Percentiles rank a stretch among this genome's conserved stretches.
Evolutionary conservation across 305 asterid species (phyloP).

Genomic region (Solanum chacoense): DNA sequence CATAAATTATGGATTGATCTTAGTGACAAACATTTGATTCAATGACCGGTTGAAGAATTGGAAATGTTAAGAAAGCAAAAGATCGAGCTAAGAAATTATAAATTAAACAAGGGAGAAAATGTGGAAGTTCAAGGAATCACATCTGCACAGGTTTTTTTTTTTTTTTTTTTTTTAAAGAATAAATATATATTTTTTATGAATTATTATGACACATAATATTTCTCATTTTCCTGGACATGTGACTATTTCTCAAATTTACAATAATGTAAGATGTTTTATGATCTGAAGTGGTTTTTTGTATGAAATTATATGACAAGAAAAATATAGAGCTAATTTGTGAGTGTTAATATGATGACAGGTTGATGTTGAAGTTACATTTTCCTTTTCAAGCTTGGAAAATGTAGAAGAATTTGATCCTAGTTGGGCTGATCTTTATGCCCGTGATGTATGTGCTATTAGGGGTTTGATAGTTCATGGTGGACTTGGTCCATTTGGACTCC

Average conservation of each 20-base stretch:
- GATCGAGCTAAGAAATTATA: constrained; percentile 5
- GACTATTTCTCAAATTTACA: no score
- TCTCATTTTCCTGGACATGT: no score
- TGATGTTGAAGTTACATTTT: constrained; percentile 32
- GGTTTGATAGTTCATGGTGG: constrained; percentile 27
- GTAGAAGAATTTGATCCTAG: constrained; percentile 24
- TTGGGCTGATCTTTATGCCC: constrained; percentile 20
- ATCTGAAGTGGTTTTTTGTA: not conserved
- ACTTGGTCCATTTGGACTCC: constrained; percentile 36
- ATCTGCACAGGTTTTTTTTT: constrained; percentile 21
- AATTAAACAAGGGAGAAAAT: constrained; percentile 9
- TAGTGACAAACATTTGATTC: constrained; percentile 24
- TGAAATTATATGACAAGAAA: not conserved
- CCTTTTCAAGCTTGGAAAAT: constrained; percentile 26
- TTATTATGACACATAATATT: not conserved
- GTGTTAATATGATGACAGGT: constrained; percentile 3
- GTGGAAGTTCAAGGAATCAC: constrained; percentile 28
- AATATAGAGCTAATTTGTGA: not conserved
- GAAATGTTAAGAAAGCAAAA: constrained; percentile 17
- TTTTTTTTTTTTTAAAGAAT: not conserved
- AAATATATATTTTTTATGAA: not conserved
- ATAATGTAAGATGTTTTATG: not conserved
- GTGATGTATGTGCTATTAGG: constrained; percentile 15
- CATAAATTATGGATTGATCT: constrained; percentile 28
- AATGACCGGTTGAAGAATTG: constrained; percentile 29